These are phyloP conservation scores for Rubia peregrina DNA, from an alignment of 305 asterid genomes.

Conservation along the genomic window DNA sequence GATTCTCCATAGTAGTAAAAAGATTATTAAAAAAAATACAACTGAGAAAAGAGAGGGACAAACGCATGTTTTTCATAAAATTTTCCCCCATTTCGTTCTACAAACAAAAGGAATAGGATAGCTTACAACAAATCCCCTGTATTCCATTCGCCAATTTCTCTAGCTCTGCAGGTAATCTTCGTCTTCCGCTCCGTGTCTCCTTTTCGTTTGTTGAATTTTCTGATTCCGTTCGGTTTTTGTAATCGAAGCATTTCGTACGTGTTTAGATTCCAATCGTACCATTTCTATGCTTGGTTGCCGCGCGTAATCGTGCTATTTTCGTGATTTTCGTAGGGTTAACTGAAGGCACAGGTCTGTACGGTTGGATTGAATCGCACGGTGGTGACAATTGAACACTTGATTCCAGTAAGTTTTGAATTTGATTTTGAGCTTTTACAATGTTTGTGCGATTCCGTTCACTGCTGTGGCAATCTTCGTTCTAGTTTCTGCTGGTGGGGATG, in stretches of 20 bases:
- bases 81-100: constrained; percentile 4
- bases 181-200: not conserved
- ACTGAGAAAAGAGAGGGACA: constrained; percentile 2
- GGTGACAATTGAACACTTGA: constrained; percentile 16
- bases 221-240: not conserved
- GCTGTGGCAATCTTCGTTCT: not conserved
- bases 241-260: not conserved
- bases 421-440: constrained; percentile 17
- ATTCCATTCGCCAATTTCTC: not conserved
- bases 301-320: not conserved
- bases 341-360: constrained; percentile 10
- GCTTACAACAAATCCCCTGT: constrained; percentile 10
- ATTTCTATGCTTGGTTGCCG: constrained; percentile 9
- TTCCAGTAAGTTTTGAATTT: constrained; percentile 17
- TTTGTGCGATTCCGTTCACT: not conserved
- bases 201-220: not conserved
- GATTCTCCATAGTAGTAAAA: not conserved
- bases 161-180: constrained; percentile 20
- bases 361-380: constrained; percentile 17
- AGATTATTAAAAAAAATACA: not conserved
- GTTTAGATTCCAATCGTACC: constrained; percentile 13
- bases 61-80: constrained; percentile 6
- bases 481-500: constrained; percentile 6
- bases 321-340: constrained; percentile 9
- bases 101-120: not conserved